Conservation (phyloP, 805 yeast genomes). For the Starmerella sp. region DNA sequence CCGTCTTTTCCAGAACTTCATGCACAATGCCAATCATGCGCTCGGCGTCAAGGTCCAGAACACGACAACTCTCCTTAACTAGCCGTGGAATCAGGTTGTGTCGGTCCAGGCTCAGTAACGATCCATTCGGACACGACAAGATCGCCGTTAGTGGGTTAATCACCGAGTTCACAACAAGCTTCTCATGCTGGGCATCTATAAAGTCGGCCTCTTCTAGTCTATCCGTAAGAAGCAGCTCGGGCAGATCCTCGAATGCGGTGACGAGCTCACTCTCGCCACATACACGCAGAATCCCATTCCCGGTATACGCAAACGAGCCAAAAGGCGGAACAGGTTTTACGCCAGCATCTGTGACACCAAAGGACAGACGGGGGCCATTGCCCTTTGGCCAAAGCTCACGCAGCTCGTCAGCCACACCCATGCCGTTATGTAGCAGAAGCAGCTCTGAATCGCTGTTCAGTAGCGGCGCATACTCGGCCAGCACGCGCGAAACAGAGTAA, state of each 20-base stretch:
- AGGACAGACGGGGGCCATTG: constrained; percentile 47
- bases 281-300: constrained; percentile 37
- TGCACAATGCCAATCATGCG: constrained; percentile 31
- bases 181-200: constrained; percentile 55
- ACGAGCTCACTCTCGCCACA: background rate
- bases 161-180: constrained; percentile 68
- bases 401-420: constrained; percentile 56
- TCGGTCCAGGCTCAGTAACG: constrained; percentile 38
- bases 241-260: background rate
- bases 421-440: constrained; percentile 71
- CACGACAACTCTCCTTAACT: constrained; percentile 37
- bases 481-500: constrained; percentile 55
- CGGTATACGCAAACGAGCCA: constrained; percentile 54
- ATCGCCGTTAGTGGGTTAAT: constrained; percentile 77
- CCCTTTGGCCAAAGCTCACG: constrained; percentile 43
- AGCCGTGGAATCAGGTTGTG: constrained; percentile 32
- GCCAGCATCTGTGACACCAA: constrained; percentile 80
- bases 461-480: constrained; percentile 41
- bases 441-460: constrained; percentile 45
- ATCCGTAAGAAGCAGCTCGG: constrained; percentile 11
- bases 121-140: constrained; percentile 68
- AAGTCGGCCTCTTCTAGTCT: constrained; percentile 34
- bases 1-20: constrained; percentile 38
- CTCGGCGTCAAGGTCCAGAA: constrained; percentile 23
- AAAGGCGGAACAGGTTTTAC: constrained; percentile 42